Base-by-base conservation (phyloP, 257 asterid species). In the Solanum habrochaites region DNA sequence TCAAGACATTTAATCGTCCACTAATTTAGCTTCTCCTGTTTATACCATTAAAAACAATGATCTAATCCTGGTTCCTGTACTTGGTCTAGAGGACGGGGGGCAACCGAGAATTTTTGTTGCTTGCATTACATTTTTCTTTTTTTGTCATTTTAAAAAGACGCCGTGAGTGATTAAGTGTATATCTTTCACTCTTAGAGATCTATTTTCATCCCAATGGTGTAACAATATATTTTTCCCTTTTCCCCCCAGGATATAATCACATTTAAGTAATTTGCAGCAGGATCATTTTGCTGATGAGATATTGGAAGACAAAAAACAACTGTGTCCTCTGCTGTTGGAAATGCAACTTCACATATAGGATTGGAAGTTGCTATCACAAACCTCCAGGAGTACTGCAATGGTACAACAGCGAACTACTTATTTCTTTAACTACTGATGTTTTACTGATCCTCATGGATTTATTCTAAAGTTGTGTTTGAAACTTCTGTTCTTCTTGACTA, bases 221-320 rank as follows among this genome's bases (percentile, higher is more conserved):
- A 78, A 47, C 42, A 45, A 16, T 78, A 45, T 25, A 45, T 78
- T 15, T 45, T 45, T 29, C 23, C 85, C 69, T n/a, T n/a, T n/a
- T n/a, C n/a, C n/a, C n/a, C n/a, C n/a, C 85, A 11, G 42, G 42
- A 80, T 47, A 80, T 80, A 80, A 27, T 49, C 69, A 47, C 43
- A 80, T 80, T 16, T 47, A 5, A 47, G 20, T 47, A 66, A 27
- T 52, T 90, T 87, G 66, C 89, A 97, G 99, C 89, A 97, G 99
- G 99, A 83, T 94, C 98, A 83, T 97, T 97, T 93, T 93, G 99
- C 99, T 64, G 99, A 97, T 92, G 99, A 96, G 99, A 97, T 93
- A 89, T 97, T 93, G 99, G 99, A 90, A 94, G 99, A 90, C 99
- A 93, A 87, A 94, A 93, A 85, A 89, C 94, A 85, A 91, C 91